These are phyloP conservation scores for Trichoderma koningii DNA, from an alignment of 2,329 filamentous ascomycete species.

Conservation along the genomic window DNA sequence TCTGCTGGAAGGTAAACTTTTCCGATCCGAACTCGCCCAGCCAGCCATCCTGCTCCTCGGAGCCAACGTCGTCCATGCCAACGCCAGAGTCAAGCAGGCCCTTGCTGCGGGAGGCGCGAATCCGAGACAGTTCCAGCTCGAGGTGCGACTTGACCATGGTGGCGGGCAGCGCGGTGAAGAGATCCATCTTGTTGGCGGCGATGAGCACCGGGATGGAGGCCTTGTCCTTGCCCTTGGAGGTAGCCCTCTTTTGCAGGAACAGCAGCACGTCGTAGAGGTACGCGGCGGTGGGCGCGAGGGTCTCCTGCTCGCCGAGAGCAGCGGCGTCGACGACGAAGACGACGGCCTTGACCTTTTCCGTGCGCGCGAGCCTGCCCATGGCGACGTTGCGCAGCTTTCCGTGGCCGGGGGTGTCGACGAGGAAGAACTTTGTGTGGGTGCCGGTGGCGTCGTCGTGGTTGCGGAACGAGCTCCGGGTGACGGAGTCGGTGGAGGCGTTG, in stretches of 20 bases:
- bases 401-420: conserved; percentile 92
- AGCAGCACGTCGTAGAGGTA: conserved; percentile 93
- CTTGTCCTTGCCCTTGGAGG: conserved; percentile 42
- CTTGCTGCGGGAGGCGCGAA: conserved; percentile 75
- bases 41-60: conserved; percentile 78
- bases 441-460: conserved; percentile 59
- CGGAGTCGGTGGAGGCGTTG: conserved; percentile 52
- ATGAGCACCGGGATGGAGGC: conserved; percentile 70
- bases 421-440: conserved; percentile 67
- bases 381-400: conserved; percentile 83
- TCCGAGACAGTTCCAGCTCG: conserved; percentile 77
- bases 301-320: conserved; percentile 59
- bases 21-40: conserved; percentile 78
- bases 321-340: conserved; percentile 90
- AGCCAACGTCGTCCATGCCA: conserved; percentile 61
- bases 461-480: conserved; percentile 49
- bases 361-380: conserved; percentile 51
- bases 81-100: conserved; percentile 80
- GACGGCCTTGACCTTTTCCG: conserved; percentile 65
- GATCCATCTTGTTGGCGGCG: conserved; percentile 91
- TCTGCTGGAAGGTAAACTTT: conserved; percentile 75
- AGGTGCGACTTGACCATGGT: conserved; percentile 72
- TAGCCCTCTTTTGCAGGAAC: conserved; percentile 72
- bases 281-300: conserved; percentile 71
- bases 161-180: conserved; percentile 88